Evolutionary conservation across 2,329 filamentous ascomycete species (phyloP), one percentile per base, ranked within the genome.

Genomic region (Pseudohalonectria lignicola): DNA sequence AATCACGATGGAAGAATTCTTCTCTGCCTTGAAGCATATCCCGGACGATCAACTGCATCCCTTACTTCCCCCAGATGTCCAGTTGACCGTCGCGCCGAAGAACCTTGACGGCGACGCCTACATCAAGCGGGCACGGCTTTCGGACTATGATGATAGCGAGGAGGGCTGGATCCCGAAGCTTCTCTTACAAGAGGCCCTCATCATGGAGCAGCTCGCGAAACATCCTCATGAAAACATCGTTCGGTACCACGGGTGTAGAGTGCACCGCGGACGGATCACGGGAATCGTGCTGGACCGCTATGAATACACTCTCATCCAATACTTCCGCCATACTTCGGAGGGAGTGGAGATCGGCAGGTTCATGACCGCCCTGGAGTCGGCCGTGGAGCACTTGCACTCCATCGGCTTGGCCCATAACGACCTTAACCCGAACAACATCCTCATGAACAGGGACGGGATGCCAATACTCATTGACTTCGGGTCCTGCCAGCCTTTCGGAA

Each of bases 251-350:
- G 28, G 36, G 28, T 4, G 8, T 11, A 16, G 26, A 7, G 28
- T 38, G 17, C 28, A 16, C 13, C 28, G 30, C 16, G 19, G 29
- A 31, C 39, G 40, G 11, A 49, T 55, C 33, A 52, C 47, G 2
- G 48, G 45, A 13, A 34, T 55, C n/a, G 43, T 52, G 2, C 45
- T 55, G 19, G 47, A 53, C 16, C 29, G 43, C 4, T 39, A 49
- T 20, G 20, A 21, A 9, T 7, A 41, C 16, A 41, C 44, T 13
- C 40, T 52, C 16, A 40, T 39, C 9, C 29, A 42, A 30, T 46
- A 47, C 19, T 21, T 48, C 15, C 42, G 44, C 12, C 18, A 15
- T 13, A 12, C 12, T 25, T 5, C 15, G 15, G n/a, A n/a, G n/a
- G n/a, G n/a, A n/a, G n/a, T n/a, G n/a, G n/a, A 47, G n/a, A 34